Base-by-base conservation (phyloP, 345 rosid genomes). In the Pugionium cornutum region DNA sequence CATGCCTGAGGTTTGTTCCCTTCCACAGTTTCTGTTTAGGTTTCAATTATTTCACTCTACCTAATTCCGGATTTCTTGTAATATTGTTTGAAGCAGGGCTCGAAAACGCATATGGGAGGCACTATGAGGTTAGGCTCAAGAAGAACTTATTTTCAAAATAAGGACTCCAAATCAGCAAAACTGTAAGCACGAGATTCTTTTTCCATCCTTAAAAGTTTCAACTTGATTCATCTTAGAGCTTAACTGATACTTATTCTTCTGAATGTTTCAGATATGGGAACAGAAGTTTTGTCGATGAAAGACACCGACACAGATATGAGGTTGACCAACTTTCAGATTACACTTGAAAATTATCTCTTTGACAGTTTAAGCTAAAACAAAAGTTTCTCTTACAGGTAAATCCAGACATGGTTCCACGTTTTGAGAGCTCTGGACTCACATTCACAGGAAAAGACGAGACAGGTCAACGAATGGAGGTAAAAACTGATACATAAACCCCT, bases 231-330 rank as follows among this genome's bases (percentile, higher is more conserved):
- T 68, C 53, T 9, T 50, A 48, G 55, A 30, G 29, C 7, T 55
- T 50, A 53, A 25, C 46, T 31, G 2, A 27, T 8, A 28, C 27
- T 37, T 41, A 40, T 59, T 18, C 43, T 47, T 39, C 0, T n/a
- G 29, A 55, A 4, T 74, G 47, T 47, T 44, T 66, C 69, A 94
- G 99, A 64, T 94, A 94, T 72, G 96, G 88, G 64, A 82, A 85
- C 69, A 77, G 25, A 76, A 70, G 72, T 62, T 86, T 63, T 67
- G 81, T 85, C 1, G 96, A 94, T n/a, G 99, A 94, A 74, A 83
- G 99, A 64, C 99, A 94, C 82, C 74, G 99, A 27, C 99, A 94
- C 76, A 85, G 97, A 81, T 94, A 88, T 27, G 97, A 94, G 97
- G 98, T 18, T 51, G 18, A 59, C 37, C 42, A 41, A 32, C 54